Evolutionary conservation across 345 rosid genomes (phyloP).

Genomic region (Gossypium australe): DNA sequence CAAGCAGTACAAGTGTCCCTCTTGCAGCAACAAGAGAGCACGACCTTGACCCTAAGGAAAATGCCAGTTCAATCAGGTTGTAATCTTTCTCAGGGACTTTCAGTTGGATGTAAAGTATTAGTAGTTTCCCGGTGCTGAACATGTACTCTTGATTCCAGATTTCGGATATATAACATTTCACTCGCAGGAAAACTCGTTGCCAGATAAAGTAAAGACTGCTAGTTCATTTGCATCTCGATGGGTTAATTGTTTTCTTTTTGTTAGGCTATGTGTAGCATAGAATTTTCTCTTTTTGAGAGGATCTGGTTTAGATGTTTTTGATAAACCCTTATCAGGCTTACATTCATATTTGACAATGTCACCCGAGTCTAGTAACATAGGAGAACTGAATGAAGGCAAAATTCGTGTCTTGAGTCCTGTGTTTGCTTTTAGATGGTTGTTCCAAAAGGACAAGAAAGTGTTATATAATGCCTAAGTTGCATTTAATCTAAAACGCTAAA

Average conservation of each 20-base stretch:
- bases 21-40: slow-evolving; percentile 81
- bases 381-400: not conserved
- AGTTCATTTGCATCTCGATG: not conserved
- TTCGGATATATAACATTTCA: slow-evolving; percentile 13
- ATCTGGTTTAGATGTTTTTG: not conserved
- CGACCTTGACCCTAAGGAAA: slow-evolving; percentile 38
- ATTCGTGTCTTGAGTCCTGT: no score
- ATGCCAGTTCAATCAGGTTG: not conserved
- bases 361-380: not conserved
- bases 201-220: not conserved
- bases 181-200: slow-evolving; percentile 8
- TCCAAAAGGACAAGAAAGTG: no score
- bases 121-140: slow-evolving; percentile 15
- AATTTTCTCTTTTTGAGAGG: not conserved
- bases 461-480: no score
- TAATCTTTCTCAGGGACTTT: not conserved
- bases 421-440: no score
- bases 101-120: slow-evolving; percentile 9
- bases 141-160: slow-evolving; percentile 5
- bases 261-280: no score
- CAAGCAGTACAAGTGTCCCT: slow-evolving; percentile 78
- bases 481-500: no score
- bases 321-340: no score
- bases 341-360: not conserved
- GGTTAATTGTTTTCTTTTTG: not conserved